A percentile compares a stretch with the other conserved stretches of the same genome.
These are phyloP conservation scores for Akanthomyces dipterigenus DNA, from an alignment of 2,329 filamentous ascomycete species.

Conservation along the genomic window DNA sequence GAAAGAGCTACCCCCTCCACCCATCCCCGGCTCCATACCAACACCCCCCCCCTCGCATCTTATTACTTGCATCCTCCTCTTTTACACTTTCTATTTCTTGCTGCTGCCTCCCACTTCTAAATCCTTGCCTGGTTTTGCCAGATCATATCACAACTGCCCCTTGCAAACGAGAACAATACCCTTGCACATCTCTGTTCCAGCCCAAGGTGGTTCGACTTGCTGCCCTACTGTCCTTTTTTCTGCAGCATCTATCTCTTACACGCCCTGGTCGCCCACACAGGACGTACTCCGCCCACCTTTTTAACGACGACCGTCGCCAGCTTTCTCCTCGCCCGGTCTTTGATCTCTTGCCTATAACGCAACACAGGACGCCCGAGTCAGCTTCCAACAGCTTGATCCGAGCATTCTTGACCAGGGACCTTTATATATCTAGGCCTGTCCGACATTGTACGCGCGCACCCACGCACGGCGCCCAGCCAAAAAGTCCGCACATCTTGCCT, in stretches of 20 bases:
- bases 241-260: conserved; percentile 11
- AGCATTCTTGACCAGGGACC: too few species aligned
- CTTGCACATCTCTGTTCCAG: conserved; percentile 2
- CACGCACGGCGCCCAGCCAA: not conserved
- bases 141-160: conserved; percentile 1
- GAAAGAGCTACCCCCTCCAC: not conserved
- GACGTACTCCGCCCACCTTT: not conserved
- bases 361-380: not conserved
- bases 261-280: not conserved
- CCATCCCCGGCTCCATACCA: not conserved
- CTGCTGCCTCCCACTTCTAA: not conserved
- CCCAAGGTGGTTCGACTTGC: conserved; percentile 8
- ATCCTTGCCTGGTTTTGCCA: conserved; percentile 1
- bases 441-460: not conserved
- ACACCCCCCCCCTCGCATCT: conserved; percentile 2
- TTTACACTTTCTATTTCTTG: not conserved
- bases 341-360: not conserved
- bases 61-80: not conserved
- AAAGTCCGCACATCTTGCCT: too few species aligned
- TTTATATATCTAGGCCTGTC: too few species aligned
- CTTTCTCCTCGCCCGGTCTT: not conserved
- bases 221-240: not conserved
- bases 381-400: not conserved
- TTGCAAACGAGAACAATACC: not conserved
- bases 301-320: not conserved